Evolutionary conservation across 2,329 filamentous ascomycete species (phyloP), one percentile per base, ranked within the genome.

Genomic region (Apiospora hydei): DNA sequence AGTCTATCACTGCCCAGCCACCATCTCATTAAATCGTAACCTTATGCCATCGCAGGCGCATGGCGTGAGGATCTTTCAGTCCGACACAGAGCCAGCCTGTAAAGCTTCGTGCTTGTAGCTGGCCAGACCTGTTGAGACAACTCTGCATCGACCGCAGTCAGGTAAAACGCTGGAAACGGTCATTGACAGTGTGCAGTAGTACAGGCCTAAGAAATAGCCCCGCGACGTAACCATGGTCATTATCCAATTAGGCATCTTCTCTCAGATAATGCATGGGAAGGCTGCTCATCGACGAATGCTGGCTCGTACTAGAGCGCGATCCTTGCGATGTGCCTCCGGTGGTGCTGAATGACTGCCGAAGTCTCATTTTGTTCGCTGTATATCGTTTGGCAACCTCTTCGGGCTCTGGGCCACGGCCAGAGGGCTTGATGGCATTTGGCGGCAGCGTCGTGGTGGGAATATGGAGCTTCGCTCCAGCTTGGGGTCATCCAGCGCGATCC

Each of bases 391-490:
- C 76, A 18, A 83, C 78, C 70, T 86, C 83, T 77, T 88, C 87
- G 3, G 86, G 84, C 24, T 82, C 82, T n/a, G 83, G 82, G 2
- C 86, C 84, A 21, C 70, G 71, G 14, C 82, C 80, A 34, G 82
- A 83, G 24, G 85, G 86, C 64, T 83, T 86, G 69, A 86, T 86
- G 16, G 84, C 85, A 30, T 84, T 81, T 10, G 79, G 77, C 11
- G 86, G 86, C 43, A 88, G 81, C 24, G 82, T 83, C 6, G 83
- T 83, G 38, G 84, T 81, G 0, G 86, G 85, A 2, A 85, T 75
- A 69, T 87, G 84, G 73, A 88, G 79, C 75, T 87, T 88, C 34
- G 79, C 82, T 43, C 81, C 83, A 13, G 84, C 84, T 21, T 78
- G 77, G 5, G 84, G 67, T 87, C 85, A 34, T 83, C 81, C 66